These are phyloP conservation scores for Phytophthora hybrid DNA, from an alignment of 352 stramenopile genomes.

Conservation along the genomic window DNA sequence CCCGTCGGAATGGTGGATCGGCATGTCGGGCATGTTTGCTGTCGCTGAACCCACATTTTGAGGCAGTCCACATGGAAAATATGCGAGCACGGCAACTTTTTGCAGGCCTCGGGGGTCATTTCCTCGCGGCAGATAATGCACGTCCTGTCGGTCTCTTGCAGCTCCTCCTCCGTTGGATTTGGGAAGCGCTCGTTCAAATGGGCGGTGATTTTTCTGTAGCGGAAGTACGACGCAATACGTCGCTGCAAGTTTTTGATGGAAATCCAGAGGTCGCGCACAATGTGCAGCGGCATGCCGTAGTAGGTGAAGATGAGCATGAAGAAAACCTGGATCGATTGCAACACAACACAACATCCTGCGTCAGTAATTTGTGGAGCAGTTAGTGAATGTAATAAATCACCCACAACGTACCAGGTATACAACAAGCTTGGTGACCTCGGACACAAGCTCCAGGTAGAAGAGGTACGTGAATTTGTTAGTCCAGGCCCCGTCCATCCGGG, in stretches of 20 bases:
- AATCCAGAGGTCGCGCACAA: slow-evolving; percentile 97
- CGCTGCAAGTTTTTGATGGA: slow-evolving; percentile 89
- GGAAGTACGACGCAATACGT: slow-evolving; percentile 86
- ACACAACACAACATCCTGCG: neutral
- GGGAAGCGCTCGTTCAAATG: slow-evolving; percentile 98
- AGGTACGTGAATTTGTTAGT: slow-evolving; percentile 92
- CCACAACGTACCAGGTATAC: slow-evolving; percentile 92
- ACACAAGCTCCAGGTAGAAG: slow-evolving; percentile 97
- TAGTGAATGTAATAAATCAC: neutral
- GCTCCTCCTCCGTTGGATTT: slow-evolving; percentile 94
- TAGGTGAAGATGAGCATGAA: slow-evolving; percentile 98
- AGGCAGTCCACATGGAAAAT: slow-evolving; percentile 98
- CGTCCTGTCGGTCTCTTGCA: slow-evolving; percentile 92
- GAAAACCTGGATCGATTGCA: slow-evolving; percentile 77
- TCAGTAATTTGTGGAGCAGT: neutral
- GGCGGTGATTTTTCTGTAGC: slow-evolving; percentile 95
- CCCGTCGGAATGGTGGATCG: slow-evolving; percentile 93
- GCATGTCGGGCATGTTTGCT: slow-evolving; percentile 98
- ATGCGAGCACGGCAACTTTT: slow-evolving; percentile 97
- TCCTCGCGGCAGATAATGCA: slow-evolving; percentile 98
- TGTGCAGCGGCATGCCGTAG: slow-evolving; percentile 98
- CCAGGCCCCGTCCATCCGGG: slow-evolving; percentile 88
- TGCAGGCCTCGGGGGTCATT: slow-evolving; percentile 91
- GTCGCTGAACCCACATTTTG: slow-evolving; percentile 98
- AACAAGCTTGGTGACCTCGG: slow-evolving; percentile 95